phyloP scores from a whole-genome alignment of 2,329 filamentous ascomycete genomes.

The Monosporascus sp. region DNA sequence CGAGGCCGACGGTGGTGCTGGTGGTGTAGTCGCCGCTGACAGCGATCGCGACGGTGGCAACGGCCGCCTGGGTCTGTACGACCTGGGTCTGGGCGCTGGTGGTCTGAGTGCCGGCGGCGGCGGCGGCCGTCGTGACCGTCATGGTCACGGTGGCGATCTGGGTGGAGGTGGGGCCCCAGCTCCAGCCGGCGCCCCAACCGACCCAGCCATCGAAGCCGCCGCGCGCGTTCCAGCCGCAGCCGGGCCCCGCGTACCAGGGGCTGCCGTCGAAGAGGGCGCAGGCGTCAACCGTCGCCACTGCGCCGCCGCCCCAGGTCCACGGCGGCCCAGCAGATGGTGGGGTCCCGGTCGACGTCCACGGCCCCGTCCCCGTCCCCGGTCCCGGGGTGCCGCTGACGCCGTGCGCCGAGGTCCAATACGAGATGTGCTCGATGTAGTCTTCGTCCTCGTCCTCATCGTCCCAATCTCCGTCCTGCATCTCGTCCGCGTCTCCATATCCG shows the following conservation, averaged over 20 bases:
- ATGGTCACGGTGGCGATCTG: conserved; percentile 29
- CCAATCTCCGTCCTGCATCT: conserved; percentile 4
- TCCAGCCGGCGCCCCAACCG: conserved; percentile 37
- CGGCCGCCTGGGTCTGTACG: conserved; percentile 16
- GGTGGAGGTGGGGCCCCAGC: conserved; percentile 30
- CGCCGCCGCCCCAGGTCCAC: conserved; percentile 31
- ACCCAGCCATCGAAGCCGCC: conserved; percentile 34
- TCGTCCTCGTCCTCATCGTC: conserved; percentile 6
- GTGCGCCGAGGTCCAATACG: conserved; percentile 25
- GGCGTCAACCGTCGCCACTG: conserved; percentile 34
- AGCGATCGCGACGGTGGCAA: conserved; percentile 23
- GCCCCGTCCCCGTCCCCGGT: conserved; percentile 4
- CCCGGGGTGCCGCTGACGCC: neutral
- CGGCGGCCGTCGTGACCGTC: conserved; percentile 4
- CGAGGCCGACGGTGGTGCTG: conserved; percentile 17
- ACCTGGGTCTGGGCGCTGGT: no score
- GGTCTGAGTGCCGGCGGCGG: conserved; percentile 20
- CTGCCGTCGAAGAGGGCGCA: conserved; percentile 33
- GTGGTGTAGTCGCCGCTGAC: conserved; percentile 29
- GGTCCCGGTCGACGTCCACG: conserved; percentile 25
- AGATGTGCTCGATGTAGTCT: conserved; percentile 19
- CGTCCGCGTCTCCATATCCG: neutral
- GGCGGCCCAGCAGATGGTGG: conserved; percentile 3
- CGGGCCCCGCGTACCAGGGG: conserved; percentile 33
- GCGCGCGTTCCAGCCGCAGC: conserved; percentile 29